These are phyloP conservation scores for Sarocladiaceae sp. DNA, from an alignment of 2,329 filamentous ascomycete species.

Conservation along the genomic window DNA sequence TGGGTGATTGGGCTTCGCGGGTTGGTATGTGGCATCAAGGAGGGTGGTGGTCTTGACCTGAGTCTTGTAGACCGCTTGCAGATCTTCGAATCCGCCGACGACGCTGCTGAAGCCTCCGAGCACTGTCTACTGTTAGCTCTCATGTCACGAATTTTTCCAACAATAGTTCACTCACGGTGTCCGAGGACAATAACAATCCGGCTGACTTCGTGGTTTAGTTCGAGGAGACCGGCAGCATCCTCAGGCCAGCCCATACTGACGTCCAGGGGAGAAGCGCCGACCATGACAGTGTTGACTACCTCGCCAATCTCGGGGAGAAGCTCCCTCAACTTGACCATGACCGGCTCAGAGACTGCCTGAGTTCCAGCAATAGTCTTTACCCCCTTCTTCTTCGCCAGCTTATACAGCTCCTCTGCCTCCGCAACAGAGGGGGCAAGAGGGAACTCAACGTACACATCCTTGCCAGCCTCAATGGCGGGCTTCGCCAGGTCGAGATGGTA, in stretches of 20 bases:
- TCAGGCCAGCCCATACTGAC: constrained; percentile 8
- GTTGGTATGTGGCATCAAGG: constrained; percentile 13
- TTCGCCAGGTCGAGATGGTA: constrained; percentile 36
- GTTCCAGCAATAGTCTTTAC: constrained; percentile 38
- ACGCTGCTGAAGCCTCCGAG: constrained; percentile 27
- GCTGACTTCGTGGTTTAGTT: constrained; percentile 18
- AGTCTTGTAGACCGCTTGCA: constrained; percentile 21
- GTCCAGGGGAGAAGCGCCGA: constrained; percentile 28
- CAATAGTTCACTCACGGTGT: constrained; percentile 22
- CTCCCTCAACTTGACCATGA: constrained; percentile 34
- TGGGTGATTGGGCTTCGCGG: constrained; percentile 15
- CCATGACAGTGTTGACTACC: constrained; percentile 40
- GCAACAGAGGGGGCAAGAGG: constrained; percentile 38
- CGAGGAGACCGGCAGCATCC: constrained; percentile 13
- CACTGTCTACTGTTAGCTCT: constrained; percentile 17
- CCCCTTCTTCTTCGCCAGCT: constrained; percentile 24
- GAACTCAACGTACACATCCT: constrained; percentile 49
- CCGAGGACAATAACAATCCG: constrained; percentile 22
- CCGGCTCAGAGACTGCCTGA: constrained; percentile 40
- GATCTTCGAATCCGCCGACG: constrained; percentile 24
- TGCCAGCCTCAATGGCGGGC: constrained; percentile 41
- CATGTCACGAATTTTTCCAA: neutral
- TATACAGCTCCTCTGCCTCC: constrained; percentile 32
- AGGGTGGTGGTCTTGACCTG: constrained; percentile 17
- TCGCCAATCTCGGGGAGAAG: constrained; percentile 40